Evolutionary conservation across 805 yeast species (phyloP), one percentile per base, ranked within the genome.

Genomic region (Nakazawaea wyomingensis): DNA sequence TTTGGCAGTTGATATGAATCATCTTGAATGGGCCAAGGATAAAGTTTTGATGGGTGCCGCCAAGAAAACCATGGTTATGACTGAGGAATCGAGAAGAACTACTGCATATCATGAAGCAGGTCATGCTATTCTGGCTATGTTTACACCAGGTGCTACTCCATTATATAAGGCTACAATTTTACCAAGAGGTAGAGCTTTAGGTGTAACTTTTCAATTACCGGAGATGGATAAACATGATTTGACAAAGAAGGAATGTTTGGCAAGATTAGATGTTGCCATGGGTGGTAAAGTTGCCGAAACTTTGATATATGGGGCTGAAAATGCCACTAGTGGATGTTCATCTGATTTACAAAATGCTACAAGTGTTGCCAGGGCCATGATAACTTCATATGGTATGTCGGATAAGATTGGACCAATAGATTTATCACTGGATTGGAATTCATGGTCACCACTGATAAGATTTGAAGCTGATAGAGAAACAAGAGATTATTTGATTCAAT

Each of bases 101-200:
- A 93, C 99, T 14, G 99, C 99, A 1, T 93, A 82, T 63, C 99
- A 93, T 66, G 99, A 93, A 68, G 99, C 99, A 16, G 99, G 99
- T 4, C 99, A 93, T 66, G 99, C 99, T 4, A 87, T 93, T 45
- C 89, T 91, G 85, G 98, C 99, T 9, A 75, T 93, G 79, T 93
- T 75, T 62, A 87, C 96, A 4, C 81, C 82, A 13, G 96, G 95
- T 16, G 97, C 99, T 3, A 89, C 96, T 3, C 90, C 96, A 2
- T 72, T 93, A 50, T 93, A 93, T 68, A 93, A 93, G 65, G 98
- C 98, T 4, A 93, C 99, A 0, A 90, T 93, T 50, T 72, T 93
- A 50, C 99, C 99, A 35, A 77, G 99, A 59, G 99, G 99, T 34
- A 72, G 96, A 52, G 99, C 99, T 0, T 70, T 93, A 41, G 99